These are phyloP conservation scores for Fomitopsis pulvina DNA, from an alignment of 768 basidiomycete species.

Conservation along the genomic window DNA sequence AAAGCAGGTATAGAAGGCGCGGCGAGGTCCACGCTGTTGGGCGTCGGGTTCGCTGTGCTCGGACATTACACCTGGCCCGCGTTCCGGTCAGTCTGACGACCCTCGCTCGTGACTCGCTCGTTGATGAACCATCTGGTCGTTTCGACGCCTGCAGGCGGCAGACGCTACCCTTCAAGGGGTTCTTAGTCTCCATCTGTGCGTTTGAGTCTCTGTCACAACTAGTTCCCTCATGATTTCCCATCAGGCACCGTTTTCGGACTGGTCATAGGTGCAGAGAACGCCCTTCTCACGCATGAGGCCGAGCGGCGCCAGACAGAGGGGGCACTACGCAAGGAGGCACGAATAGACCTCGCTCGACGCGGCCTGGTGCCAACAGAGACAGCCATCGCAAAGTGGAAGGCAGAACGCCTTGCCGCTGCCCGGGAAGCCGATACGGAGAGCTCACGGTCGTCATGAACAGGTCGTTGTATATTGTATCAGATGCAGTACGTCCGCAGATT, in stretches of 20 bases:
- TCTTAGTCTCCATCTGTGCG: conserved; percentile 67
- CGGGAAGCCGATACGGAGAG: background rate
- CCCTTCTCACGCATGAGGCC: conserved; percentile 66
- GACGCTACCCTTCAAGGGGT: conserved; percentile 75
- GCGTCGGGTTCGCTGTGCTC: conserved; percentile 54
- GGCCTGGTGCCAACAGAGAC: conserved; percentile 79
- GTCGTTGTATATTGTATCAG: background rate
- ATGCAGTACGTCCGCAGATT: conserved; percentile 3
- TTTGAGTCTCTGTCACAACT: conserved; percentile 8
- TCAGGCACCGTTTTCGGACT: conserved; percentile 59
- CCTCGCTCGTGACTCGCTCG: background rate
- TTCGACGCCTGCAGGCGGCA: conserved; percentile 47
- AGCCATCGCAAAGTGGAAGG: conserved; percentile 78
- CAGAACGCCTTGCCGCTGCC: conserved; percentile 21
- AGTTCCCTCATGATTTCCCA: conserved; percentile 21
- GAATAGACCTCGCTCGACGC: conserved; percentile 64
- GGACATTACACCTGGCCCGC: conserved; percentile 66
- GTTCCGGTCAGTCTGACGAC: conserved; percentile 46
- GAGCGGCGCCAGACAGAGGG: conserved; percentile 62
- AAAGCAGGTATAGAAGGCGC: conserved; percentile 39
- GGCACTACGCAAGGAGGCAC: conserved; percentile 62
- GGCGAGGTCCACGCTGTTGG: conserved; percentile 42
- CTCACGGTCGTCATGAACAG: background rate
- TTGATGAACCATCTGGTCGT: background rate
- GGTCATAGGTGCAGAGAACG: conserved; percentile 69